Evolutionary conservation across 139 green algal genomes (phyloP).

Genomic region (Chloropicon primus): DNA sequence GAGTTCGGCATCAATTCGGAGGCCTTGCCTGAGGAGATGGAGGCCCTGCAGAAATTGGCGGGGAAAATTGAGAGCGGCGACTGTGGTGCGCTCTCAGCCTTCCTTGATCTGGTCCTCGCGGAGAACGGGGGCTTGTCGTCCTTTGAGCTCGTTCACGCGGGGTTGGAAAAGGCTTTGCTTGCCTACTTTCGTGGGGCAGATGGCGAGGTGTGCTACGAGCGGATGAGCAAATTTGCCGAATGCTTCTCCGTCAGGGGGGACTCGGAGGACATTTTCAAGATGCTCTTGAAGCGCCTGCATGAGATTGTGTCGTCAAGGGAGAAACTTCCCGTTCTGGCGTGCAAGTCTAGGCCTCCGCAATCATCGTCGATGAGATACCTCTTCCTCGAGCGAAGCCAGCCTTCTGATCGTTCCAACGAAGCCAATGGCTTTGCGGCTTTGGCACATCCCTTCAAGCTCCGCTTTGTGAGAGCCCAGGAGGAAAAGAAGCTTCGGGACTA

Average conservation of each 20-base stretch:
- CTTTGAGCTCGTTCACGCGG: slow-evolving; percentile 84
- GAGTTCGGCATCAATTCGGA: neutral
- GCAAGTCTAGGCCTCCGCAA: neutral
- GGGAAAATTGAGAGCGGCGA: neutral
- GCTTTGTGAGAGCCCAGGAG: slow-evolving; percentile 39
- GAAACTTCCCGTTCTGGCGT: slow-evolving; percentile 52
- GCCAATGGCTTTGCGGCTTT: slow-evolving; percentile 52
- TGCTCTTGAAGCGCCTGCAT: slow-evolving; percentile 40
- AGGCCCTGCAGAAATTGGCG: neutral
- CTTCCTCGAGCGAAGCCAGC: neutral
- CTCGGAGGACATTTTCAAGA: neutral
- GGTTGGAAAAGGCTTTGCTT: slow-evolving; percentile 43
- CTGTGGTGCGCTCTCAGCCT: neutral
- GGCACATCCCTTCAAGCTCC: slow-evolving; percentile 82
- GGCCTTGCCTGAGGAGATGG: neutral
- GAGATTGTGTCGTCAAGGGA: slow-evolving; percentile 49
- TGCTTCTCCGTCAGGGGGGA: neutral
- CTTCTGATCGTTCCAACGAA: slow-evolving; percentile 12
- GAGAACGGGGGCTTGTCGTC: slow-evolving; percentile 46
- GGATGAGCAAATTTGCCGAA: neutral
- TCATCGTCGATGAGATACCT: neutral
- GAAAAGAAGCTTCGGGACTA: slow-evolving; percentile 56
- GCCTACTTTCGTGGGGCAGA: slow-evolving; percentile 41
- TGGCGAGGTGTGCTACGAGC: neutral
- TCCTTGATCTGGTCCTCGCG: slow-evolving; percentile 8